phyloP scores from a whole-genome alignment of 164 flowering plant genomes.

The Hamamelis virginiana region DNA sequence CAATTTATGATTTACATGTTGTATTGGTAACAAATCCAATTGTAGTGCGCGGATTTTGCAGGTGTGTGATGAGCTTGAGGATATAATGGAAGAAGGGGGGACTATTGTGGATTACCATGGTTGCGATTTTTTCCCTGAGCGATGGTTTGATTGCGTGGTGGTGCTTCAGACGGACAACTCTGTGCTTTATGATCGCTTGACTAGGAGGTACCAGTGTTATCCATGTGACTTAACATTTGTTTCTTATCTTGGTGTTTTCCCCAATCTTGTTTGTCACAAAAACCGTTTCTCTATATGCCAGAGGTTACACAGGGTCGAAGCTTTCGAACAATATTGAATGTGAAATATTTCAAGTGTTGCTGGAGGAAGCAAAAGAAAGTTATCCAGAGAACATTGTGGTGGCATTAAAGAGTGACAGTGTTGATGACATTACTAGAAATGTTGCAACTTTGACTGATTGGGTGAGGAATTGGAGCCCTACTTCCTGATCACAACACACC shows the following conservation, averaged over 20 bases:
- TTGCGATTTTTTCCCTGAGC: constrained; percentile 94
- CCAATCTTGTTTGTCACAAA: not conserved
- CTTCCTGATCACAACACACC: not conserved
- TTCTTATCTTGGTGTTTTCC: not conserved
- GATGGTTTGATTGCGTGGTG: constrained; percentile 92
- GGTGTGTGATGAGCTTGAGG: constrained; percentile 97
- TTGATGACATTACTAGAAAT: constrained; percentile 73
- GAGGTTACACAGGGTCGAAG: constrained; percentile 81
- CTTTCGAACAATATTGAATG: constrained; percentile 82
- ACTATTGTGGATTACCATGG: constrained; percentile 92
- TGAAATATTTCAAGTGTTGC: constrained; percentile 84
- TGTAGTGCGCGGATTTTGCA: constrained; percentile 17
- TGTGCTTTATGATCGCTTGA: constrained; percentile 74
- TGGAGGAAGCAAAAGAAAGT: constrained; percentile 86
- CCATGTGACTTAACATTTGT: not conserved
- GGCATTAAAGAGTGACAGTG: constrained; percentile 64
- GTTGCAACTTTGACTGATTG: constrained; percentile 64
- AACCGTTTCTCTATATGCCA: constrained; percentile 19
- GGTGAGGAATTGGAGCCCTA: constrained; percentile 59
- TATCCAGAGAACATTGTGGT: constrained; percentile 71
- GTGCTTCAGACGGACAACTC: constrained; percentile 93
- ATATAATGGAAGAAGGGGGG: constrained; percentile 91
- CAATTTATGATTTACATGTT: not conserved
- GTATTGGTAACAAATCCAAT: no score
- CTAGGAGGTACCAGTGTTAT: constrained; percentile 47